Percentiles rank a stretch among this genome's conserved stretches.
Conservation (phyloP, 2,329 filamentous ascomycete species). For the Alternaria dauci region DNA sequence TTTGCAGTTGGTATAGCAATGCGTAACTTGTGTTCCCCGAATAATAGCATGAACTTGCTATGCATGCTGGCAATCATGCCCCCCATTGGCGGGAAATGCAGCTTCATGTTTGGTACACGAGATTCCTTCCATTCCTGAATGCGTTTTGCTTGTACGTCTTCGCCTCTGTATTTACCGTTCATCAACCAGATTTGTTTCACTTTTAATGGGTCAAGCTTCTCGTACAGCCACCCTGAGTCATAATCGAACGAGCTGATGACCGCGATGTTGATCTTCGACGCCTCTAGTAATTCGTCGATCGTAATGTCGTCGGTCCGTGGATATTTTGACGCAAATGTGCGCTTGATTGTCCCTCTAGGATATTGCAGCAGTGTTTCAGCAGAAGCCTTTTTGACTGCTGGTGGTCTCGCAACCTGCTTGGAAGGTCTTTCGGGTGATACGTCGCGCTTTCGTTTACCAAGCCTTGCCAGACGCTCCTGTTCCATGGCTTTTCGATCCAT, state of each 20-base stretch:
- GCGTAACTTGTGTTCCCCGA: slow-evolving; percentile 75
- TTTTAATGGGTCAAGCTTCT: slow-evolving; percentile 71
- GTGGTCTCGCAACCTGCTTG: slow-evolving; percentile 25
- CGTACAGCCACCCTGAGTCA: slow-evolving; percentile 77
- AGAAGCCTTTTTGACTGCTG: not conserved
- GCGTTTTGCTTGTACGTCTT: slow-evolving; percentile 43
- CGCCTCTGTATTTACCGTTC: slow-evolving; percentile 60
- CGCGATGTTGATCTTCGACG: slow-evolving; percentile 73
- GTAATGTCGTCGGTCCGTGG: slow-evolving; percentile 77
- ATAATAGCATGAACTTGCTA: slow-evolving; percentile 92
- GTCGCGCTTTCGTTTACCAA: slow-evolving; percentile 68
- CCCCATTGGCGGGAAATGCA: slow-evolving; percentile 85
- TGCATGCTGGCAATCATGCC: slow-evolving; percentile 81
- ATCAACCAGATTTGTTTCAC: slow-evolving; percentile 65
- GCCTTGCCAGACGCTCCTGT: slow-evolving; percentile 76
- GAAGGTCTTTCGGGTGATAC: slow-evolving; percentile 50
- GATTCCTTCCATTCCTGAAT: slow-evolving; percentile 39
- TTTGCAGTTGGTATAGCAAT: slow-evolving; percentile 90
- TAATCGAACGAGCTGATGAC: slow-evolving; percentile 88
- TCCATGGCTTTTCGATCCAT: slow-evolving; percentile 87
- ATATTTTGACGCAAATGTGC: slow-evolving; percentile 76
- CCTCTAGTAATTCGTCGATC: slow-evolving; percentile 85
- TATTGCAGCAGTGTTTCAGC: slow-evolving; percentile 51
- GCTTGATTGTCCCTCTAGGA: slow-evolving; percentile 74
- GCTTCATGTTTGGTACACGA: slow-evolving; percentile 63